Evolutionary conservation across 345 rosid species (phyloP).

Genomic region (Noccaea caerulescens): DNA sequence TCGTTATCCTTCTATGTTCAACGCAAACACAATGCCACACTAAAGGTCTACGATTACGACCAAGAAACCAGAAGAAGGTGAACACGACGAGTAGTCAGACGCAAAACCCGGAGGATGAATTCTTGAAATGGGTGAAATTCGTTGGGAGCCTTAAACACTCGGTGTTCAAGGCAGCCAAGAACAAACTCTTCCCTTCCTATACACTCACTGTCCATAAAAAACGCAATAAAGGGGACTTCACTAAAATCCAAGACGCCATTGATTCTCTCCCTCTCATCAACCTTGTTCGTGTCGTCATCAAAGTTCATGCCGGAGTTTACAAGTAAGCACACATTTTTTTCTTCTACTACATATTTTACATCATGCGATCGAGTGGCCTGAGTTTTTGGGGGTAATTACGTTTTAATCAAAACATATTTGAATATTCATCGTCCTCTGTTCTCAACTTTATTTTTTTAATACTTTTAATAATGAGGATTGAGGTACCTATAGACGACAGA

Average conservation of each 20-base stretch:
- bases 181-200: constrained; percentile 81
- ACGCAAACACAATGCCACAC: constrained; percentile 60
- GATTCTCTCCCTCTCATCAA: constrained; percentile 89
- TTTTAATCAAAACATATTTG: not conserved
- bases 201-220: constrained; percentile 68
- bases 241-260: constrained; percentile 86
- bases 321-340: constrained; percentile 57
- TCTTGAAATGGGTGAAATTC: constrained; percentile 90
- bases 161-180: constrained; percentile 73
- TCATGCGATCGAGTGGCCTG: not conserved
- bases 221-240: constrained; percentile 72
- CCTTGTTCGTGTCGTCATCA: constrained; percentile 88
- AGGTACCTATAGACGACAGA: not conserved
- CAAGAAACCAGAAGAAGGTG: constrained; percentile 43
- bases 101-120: constrained; percentile 75
- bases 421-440: not conserved
- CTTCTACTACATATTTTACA: not conserved
- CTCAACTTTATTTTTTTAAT: not conserved
- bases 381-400: not conserved
- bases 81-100: constrained; percentile 52
- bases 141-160: constrained; percentile 88
- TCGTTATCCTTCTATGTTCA: constrained; percentile 50
- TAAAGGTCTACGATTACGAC: constrained; percentile 61
- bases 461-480: not conserved
- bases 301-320: constrained; percentile 93